Evolutionary conservation across 176 grass and related monocot genomes (phyloP).

Genomic region (Puya raimondii): DNA sequence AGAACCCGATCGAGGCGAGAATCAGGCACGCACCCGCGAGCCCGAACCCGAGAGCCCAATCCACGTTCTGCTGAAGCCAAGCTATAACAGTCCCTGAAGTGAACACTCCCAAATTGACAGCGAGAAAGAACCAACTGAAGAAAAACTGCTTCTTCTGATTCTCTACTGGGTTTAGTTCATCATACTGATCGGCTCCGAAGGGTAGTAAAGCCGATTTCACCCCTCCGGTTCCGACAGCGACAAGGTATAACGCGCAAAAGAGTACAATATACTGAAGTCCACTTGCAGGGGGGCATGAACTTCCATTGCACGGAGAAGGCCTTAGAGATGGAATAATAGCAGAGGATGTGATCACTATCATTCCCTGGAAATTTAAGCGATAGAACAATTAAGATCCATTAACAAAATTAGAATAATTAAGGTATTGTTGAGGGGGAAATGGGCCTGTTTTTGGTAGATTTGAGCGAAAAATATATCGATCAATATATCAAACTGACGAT

Average conservation of each 20-base stretch:
- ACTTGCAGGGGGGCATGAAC: slow-evolving; percentile 58
- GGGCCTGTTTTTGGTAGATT: not conserved
- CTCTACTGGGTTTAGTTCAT: slow-evolving; percentile 56
- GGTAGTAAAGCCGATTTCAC: slow-evolving; percentile 78
- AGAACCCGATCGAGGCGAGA: slow-evolving; percentile 44
- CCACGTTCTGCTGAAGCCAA: slow-evolving; percentile 83
- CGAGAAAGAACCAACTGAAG: slow-evolving; percentile 83
- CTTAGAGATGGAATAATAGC: slow-evolving; percentile 53
- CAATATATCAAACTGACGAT: too few species aligned
- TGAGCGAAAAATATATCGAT: too few species aligned
- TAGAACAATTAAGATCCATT: not conserved
- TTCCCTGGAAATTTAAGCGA: slow-evolving; percentile 44
- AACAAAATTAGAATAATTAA: not conserved
- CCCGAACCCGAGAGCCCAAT: slow-evolving; percentile 75
- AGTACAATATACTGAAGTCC: slow-evolving; percentile 60
- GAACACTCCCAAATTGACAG: slow-evolving; percentile 66
- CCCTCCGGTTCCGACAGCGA: slow-evolving; percentile 66
- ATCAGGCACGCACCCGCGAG: slow-evolving; percentile 53
- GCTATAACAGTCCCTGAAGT: slow-evolving; percentile 59
- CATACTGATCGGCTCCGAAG: slow-evolving; percentile 78
- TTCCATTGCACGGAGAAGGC: slow-evolving; percentile 51
- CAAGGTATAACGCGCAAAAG: slow-evolving; percentile 58
- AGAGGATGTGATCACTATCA: slow-evolving; percentile 63
- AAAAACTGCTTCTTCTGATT: slow-evolving; percentile 60
- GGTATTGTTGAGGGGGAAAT: not conserved